Evolutionary conservation across 306 rosid species (phyloP), one percentile per base, ranked within the genome.

Genomic region (Casuarina equisetifolia): DNA sequence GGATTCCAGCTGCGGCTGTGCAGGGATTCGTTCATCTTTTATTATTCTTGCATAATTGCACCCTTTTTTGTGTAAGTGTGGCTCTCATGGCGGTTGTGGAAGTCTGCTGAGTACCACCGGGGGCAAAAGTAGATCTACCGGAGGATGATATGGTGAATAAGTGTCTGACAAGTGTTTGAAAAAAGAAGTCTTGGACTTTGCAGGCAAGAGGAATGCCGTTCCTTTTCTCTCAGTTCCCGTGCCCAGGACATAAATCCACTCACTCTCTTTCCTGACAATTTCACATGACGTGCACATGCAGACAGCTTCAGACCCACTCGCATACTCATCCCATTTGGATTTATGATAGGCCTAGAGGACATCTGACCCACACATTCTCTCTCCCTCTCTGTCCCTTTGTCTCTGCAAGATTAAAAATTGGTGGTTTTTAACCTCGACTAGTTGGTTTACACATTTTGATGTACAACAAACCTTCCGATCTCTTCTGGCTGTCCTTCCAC

Each of bases 251-350:
- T 76, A 36, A 49, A 52, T 49, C 72, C 76, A 12, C 66, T 50
- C 20, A n/a, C 48, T 5, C n/a, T 20, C 39, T n/a, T 43, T 46
- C 72, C 88, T 90, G 97, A 91, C 97, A 86, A 59, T 20, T 68
- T 91, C 98, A 93, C 91, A 90, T 91, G 98, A 93, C 91, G 89
- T 91, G 98, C 92, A 87, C 88, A 86, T 85, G 87, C 83, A 81
- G 91, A 86, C 96, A 87, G 80, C 71, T 77, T 19, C 81, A 80
- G 89, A 83, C 90, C 95, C 93, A 85, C 92, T 50, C 74, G 77
- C 74, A 89, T 76, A 76, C 80, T 76, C 92, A 80, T 66, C 86
- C 72, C 96, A 90, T 93, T 88, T 86, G 81, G 82, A 87, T 84
- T 58, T 80, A 63, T 44, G 83, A 82, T 86, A 76, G 69, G 72